Conservation (phyloP, 306 rosid genomes). For the Gastrolobium bilobum region DNA sequence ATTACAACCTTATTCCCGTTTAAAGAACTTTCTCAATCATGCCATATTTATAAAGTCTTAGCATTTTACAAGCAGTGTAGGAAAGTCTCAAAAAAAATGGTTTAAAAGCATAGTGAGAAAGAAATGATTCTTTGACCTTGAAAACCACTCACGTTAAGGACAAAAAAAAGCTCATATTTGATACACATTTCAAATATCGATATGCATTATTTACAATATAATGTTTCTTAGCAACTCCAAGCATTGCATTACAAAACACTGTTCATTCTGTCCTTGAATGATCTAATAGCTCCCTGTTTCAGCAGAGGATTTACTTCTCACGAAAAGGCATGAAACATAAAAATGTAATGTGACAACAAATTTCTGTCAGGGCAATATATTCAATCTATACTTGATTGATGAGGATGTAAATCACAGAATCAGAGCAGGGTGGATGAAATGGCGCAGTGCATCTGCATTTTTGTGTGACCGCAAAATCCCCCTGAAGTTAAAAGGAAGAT, state of each 20-base stretch:
- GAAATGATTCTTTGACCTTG: not conserved
- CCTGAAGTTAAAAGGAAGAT: no score
- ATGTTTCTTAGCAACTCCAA: conserved; percentile 18
- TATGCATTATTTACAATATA: conserved; percentile 17
- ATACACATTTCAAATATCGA: conserved; percentile 34
- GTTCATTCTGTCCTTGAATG: conserved; percentile 5
- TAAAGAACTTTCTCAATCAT: conserved; percentile 20
- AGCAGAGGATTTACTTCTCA: conserved; percentile 32
- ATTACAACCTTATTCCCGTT: conserved; percentile 17
- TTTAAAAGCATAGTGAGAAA: conserved; percentile 30
- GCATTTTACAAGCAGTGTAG: not conserved
- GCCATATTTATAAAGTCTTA: conserved; percentile 13
- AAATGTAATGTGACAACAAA: conserved; percentile 29
- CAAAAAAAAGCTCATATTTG: conserved; percentile 4
- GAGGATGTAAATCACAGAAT: no score
- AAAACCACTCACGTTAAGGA: conserved; percentile 27
- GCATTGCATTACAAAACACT: conserved; percentile 10
- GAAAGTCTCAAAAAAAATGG: conserved; percentile 31
- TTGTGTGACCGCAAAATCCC: no score
- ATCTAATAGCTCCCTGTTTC: conserved; percentile 17
- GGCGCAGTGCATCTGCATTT: no score
- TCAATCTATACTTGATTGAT: conserved; percentile 22
- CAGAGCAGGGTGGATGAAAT: no score
- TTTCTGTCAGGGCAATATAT: conserved; percentile 19
- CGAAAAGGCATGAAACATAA: conserved; percentile 33